phyloP scores from a whole-genome alignment of 2,329 filamentous ascomycete species.

The Aspergillus sp. region DNA sequence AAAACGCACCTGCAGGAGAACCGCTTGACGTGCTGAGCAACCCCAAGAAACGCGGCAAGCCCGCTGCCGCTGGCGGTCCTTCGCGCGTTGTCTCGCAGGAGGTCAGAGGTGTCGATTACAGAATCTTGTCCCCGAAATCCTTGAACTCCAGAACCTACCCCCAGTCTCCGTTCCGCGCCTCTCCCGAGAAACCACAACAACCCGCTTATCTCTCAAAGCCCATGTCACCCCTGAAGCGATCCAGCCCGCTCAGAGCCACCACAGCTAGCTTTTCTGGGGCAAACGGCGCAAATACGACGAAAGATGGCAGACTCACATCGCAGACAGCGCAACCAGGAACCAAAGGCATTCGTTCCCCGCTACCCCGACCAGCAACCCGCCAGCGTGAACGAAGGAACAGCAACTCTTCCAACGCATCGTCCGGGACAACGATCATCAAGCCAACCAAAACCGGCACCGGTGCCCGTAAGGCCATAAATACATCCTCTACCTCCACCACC shows the following conservation, averaged over 20 bases:
- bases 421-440: slow-evolving; percentile 33
- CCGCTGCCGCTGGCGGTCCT: slow-evolving; percentile 30
- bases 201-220: slow-evolving; percentile 55
- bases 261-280: slow-evolving; percentile 13
- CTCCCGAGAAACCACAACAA: slow-evolving; percentile 36
- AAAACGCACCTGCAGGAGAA: slow-evolving; percentile 52
- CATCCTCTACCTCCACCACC: slow-evolving; percentile 14
- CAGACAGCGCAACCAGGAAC: slow-evolving; percentile 25
- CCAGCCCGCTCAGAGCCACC: slow-evolving; percentile 32
- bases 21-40: slow-evolving; percentile 51
- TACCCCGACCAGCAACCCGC: slow-evolving; percentile 32
- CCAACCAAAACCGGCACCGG: slow-evolving; percentile 21
- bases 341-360: slow-evolving; percentile 22
- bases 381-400: slow-evolving; percentile 34
- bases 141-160: slow-evolving; percentile 67
- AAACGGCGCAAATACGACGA: slow-evolving; percentile 17
- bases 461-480: slow-evolving; percentile 24
- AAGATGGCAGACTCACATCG: slow-evolving; percentile 20
- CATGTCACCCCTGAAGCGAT: slow-evolving; percentile 56
- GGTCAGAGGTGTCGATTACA: slow-evolving; percentile 45
- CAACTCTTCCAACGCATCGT: slow-evolving; percentile 31
- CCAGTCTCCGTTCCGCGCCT: slow-evolving; percentile 46
- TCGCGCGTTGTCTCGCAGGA: slow-evolving; percentile 38
- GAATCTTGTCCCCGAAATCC: slow-evolving; percentile 71
- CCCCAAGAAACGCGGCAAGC: slow-evolving; percentile 60